Base-by-base conservation (phyloP, 2,329 filamentous ascomycete species). In the Chaetomiaceae sp. region DNA sequence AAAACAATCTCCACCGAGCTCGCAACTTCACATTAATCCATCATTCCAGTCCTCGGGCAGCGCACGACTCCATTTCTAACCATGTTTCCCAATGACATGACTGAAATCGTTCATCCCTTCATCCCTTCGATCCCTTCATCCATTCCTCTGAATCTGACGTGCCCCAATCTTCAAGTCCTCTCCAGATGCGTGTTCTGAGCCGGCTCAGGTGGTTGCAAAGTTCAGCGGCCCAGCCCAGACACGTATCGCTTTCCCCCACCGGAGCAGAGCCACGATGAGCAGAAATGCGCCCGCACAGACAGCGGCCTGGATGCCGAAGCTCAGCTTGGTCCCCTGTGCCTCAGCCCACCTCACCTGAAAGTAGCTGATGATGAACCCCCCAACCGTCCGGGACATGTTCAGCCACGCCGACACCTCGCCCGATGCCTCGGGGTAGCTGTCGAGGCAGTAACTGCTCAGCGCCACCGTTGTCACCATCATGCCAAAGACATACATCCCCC, bases 401-500 rank as follows among this genome's bases (percentile, higher is more conserved):
- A 80, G 63, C 73, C 74, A 77, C 0, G 73, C 71, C 6, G 71
- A 71, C 3, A 78, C 75, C 58, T 79, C 76, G 3, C 76, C 76
- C n/a, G 70, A 72, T 2, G 73, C 76, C 60, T 79, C 72, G 0
- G 77, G 77, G 61, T 80, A 81, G 55, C 68, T 69, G 63, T 81
- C 77, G 7, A 81, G 71, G 23, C 70, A 68, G 59, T 80, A 81
- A 7, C 73, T 72, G 51, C 70, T 75, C 23, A 79, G 63, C 1
- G 73, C 75, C 4, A 77, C 75, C 0, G 76, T 78, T 2, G 70
- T 71, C 51, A 77, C 70, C 74, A 79, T 81, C 61, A 79, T 72
- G 2, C 76, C 76, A 55, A 78, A 78, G 5, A 74, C 73, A 54
- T 79, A 79, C 12, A 79, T 61, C 0, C 76, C 78, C 76, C 78